These are phyloP conservation scores for Tylopilus sp. DNA, from an alignment of 1,284 basidiomycete species.

Conservation along the genomic window DNA sequence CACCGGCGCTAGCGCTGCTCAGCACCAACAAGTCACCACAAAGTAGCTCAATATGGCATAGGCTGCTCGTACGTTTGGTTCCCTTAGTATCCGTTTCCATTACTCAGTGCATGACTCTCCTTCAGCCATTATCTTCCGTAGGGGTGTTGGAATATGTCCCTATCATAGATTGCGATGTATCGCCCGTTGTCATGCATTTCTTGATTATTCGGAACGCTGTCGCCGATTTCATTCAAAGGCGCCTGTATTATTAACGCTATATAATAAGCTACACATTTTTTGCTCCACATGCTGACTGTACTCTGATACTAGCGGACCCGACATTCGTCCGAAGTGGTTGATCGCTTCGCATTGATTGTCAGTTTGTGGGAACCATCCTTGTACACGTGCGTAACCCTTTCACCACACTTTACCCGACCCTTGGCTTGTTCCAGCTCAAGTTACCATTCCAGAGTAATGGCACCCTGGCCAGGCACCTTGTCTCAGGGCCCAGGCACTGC, in stretches of 20 bases:
- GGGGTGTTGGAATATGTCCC: not conserved
- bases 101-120: not conserved
- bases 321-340: not conserved
- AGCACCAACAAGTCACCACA: slow-evolving; percentile 25
- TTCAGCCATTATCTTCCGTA: slow-evolving; percentile 6
- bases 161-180: not conserved
- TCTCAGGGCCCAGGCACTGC: not conserved
- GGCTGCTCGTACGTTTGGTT: slow-evolving; percentile 6
- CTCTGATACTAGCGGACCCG: not conserved
- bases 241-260: slow-evolving; percentile 20
- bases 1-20: slow-evolving; percentile 55
- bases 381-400: not conserved
- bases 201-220: not conserved
- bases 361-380: not conserved
- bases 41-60: slow-evolving; percentile 13
- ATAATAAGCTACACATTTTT: slow-evolving; percentile 4
- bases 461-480: not conserved
- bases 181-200: not conserved
- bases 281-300: not conserved
- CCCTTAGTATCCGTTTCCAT: not conserved
- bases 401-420: not conserved
- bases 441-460: not conserved
- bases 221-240: not conserved
- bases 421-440: not conserved
- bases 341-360: not conserved